Evolutionary conservation across 345 rosid species (phyloP).

Genomic region (Pelargonium nanum): DNA sequence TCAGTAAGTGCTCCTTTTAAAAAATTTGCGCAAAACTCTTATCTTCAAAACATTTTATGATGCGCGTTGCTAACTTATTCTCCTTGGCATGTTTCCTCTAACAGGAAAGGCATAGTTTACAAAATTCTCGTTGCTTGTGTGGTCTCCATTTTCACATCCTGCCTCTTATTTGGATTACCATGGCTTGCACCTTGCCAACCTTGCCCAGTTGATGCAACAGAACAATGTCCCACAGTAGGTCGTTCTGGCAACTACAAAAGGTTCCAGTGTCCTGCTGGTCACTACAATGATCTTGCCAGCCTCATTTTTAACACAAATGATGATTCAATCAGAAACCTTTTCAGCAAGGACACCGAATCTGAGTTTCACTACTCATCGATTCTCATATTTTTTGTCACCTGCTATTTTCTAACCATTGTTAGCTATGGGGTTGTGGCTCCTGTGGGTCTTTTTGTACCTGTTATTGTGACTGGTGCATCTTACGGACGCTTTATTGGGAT

Average conservation of each 20-base stretch:
- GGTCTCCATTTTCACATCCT: conserved; percentile 69
- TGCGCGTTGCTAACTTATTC: conserved; percentile 2
- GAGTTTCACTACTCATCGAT: conserved; percentile 67
- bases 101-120: conserved; percentile 55
- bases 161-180: conserved; percentile 86
- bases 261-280: conserved; percentile 68
- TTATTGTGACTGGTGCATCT: conserved; percentile 79
- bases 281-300: conserved; percentile 91
- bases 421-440: conserved; percentile 89
- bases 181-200: conserved; percentile 73
- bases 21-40: not conserved
- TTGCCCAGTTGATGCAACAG: conserved; percentile 57
- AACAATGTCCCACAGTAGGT: conserved; percentile 86
- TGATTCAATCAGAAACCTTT: conserved; percentile 81
- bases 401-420: conserved; percentile 61
- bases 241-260: conserved; percentile 92
- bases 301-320: conserved; percentile 90
- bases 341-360: conserved; percentile 66
- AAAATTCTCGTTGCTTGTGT: conserved; percentile 53
- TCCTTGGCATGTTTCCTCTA: conserved; percentile 11
- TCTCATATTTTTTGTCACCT: conserved; percentile 58
- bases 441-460: conserved; percentile 83
- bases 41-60: not conserved
- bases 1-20: conserved; percentile 42
- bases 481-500: conserved; percentile 80